phyloP scores from a whole-genome alignment of 768 basidiomycete genomes.

The Fistulinella prunicolor region DNA sequence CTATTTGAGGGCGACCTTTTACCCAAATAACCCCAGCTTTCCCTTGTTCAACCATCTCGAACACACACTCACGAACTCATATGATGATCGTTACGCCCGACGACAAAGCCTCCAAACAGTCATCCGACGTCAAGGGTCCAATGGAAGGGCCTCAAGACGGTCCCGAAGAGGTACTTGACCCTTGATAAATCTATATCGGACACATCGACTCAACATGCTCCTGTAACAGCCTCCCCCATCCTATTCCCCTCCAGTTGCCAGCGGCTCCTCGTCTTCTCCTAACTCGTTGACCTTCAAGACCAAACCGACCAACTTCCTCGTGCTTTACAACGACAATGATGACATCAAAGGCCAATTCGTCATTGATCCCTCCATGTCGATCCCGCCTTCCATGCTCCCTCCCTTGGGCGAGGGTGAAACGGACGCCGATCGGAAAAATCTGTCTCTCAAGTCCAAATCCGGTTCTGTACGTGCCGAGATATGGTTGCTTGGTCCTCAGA shows the following conservation, averaged over 20 bases:
- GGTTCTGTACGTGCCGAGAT: conserved; percentile 40
- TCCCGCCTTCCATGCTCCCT: conserved; percentile 40
- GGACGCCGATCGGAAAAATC: conserved; percentile 39
- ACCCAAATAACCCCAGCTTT: too few relatives aligned
- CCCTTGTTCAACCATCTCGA: too few relatives aligned
- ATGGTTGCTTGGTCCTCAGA: conserved; percentile 27
- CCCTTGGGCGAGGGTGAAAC: conserved; percentile 36
- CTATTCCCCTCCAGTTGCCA: conserved; percentile 11
- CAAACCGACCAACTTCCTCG: conserved; percentile 28
- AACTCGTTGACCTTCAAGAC: conserved; percentile 16
- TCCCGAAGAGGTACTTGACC: too few relatives aligned
- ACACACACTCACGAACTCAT: too few relatives aligned
- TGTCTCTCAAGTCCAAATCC: conserved; percentile 33
- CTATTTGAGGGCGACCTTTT: too few relatives aligned
- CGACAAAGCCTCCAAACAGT: too few relatives aligned
- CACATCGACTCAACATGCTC: neutral
- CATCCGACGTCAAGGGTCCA: too few relatives aligned
- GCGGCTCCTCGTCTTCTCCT: neutral
- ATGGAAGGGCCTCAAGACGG: too few relatives aligned
- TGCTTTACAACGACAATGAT: conserved; percentile 4
- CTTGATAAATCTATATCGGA: too few relatives aligned
- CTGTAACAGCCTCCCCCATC: conserved; percentile 23
- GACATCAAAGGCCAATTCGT: conserved; percentile 35
- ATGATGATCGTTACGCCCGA: too few relatives aligned
- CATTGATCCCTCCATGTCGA: conserved; percentile 40